Conservation (phyloP, 1,139 yeast species). For the Schwanniomyces etchellsii region DNA sequence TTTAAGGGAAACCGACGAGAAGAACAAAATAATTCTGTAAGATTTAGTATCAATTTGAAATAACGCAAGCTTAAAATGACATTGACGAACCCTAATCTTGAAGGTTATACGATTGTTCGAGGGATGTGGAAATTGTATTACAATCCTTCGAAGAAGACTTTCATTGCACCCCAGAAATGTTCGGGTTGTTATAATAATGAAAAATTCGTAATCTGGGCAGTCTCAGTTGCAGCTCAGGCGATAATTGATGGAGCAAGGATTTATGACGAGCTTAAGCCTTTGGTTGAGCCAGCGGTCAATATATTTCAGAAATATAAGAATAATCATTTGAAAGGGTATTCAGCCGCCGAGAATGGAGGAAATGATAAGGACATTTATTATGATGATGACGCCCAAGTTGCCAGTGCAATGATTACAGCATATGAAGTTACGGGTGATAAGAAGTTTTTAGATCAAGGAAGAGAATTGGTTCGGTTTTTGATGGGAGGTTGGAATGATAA, state of each 20-base stretch:
- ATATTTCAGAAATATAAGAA: slow-evolving; percentile 52
- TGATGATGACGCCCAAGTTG: slow-evolving; percentile 75
- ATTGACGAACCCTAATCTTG: slow-evolving; percentile 38
- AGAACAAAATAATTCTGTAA: no score
- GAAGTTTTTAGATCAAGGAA: slow-evolving; percentile 49
- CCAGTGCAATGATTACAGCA: slow-evolving; percentile 61
- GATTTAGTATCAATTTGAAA: no score
- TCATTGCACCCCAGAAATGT: slow-evolving; percentile 36
- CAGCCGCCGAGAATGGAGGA: slow-evolving; percentile 54
- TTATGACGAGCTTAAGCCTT: slow-evolving; percentile 50
- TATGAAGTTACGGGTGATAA: slow-evolving; percentile 62
- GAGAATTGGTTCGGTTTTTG: slow-evolving; percentile 55
- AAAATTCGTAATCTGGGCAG: slow-evolving; percentile 62
- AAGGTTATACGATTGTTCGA: slow-evolving; percentile 45
- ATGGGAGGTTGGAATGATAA: slow-evolving; percentile 63
- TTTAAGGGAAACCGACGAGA: no score
- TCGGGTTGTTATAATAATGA: slow-evolving; percentile 51
- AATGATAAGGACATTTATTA: slow-evolving; percentile 63
- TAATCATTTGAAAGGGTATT: slow-evolving; percentile 43
- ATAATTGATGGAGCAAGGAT: slow-evolving; percentile 57
- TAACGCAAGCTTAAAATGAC: no score
- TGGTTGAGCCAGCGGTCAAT: slow-evolving; percentile 49
- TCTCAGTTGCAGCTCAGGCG: slow-evolving; percentile 59
- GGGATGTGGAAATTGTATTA: slow-evolving; percentile 44
- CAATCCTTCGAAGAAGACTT: slow-evolving; percentile 37